These are phyloP conservation scores for Barnettozyma botsteinii DNA, from an alignment of 805 yeast genomes.

Conservation along the genomic window DNA sequence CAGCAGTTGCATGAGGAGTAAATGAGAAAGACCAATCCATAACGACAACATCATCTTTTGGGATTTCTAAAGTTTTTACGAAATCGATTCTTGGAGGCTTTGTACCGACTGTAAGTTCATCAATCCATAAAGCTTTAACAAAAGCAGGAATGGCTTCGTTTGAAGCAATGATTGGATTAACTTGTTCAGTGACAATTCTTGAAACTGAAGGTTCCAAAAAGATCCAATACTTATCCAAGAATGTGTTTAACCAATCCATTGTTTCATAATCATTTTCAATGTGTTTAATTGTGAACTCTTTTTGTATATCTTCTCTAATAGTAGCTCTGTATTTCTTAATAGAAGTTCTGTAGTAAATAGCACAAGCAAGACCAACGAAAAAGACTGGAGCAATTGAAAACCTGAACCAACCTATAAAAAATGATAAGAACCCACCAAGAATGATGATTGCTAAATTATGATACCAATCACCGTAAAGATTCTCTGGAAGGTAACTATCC, in stretches of 20 bases:
- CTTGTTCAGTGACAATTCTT: conserved; percentile 79
- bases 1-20: conserved; percentile 86
- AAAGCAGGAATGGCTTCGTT: conserved; percentile 77
- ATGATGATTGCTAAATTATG: conserved; percentile 75
- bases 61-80: conserved; percentile 84
- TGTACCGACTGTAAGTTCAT: conserved; percentile 85
- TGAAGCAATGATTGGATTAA: conserved; percentile 74
- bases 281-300: conserved; percentile 74
- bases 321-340: conserved; percentile 70
- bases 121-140: conserved; percentile 77
- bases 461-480: conserved; percentile 91
- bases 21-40: conserved; percentile 97
- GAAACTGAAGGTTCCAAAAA: conserved; percentile 85
- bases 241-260: conserved; percentile 91
- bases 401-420: conserved; percentile 70
- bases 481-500: conserved; percentile 71
- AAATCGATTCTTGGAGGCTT: conserved; percentile 92
- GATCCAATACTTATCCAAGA: conserved; percentile 88
- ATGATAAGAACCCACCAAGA: conserved; percentile 64
- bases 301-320: conserved; percentile 75
- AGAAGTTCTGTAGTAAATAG: conserved; percentile 76
- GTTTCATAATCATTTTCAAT: conserved; percentile 89
- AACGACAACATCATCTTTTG: conserved; percentile 88
- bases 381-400: conserved; percentile 80
- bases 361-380: conserved; percentile 54